Evolutionary conservation across 352 stramenopile genomes (phyloP).

Genomic region (Globisporangium perplexum): DNA sequence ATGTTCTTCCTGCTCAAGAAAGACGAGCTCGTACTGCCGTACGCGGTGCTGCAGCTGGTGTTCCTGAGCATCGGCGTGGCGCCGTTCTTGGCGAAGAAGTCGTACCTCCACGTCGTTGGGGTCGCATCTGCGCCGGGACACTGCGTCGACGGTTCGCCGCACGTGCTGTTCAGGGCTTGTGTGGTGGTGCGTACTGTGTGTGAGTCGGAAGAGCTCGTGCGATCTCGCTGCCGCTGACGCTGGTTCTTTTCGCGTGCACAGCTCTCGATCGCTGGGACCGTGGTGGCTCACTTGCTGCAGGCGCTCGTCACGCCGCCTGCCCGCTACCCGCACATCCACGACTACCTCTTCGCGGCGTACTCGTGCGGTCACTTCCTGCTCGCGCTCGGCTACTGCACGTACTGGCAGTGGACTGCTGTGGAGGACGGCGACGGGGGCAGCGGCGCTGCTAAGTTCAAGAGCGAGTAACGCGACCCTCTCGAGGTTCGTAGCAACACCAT

Average conservation of each 20-base stretch:
- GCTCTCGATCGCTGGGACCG: conserved; percentile 48
- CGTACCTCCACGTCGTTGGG: conserved; percentile 20
- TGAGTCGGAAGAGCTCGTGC: not conserved
- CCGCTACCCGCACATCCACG: conserved; percentile 78
- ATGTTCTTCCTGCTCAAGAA: conserved; percentile 87
- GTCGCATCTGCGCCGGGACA: conserved; percentile 28
- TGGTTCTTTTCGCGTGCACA: conserved; percentile 15
- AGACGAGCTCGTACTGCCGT: conserved; percentile 66
- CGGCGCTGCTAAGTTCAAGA: conserved; percentile 24
- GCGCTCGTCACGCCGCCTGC: conserved; percentile 32
- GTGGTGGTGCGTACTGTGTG: conserved; percentile 35
- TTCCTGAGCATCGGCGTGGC: conserved; percentile 43
- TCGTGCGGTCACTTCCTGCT: conserved; percentile 76
- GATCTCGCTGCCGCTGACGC: conserved; percentile 5
- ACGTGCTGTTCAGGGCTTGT: conserved; percentile 30
- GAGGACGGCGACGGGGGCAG: conserved; percentile 8
- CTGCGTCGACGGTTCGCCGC: conserved; percentile 25
- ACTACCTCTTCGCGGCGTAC: conserved; percentile 81
- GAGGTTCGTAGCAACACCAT: not conserved
- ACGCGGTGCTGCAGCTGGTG: conserved; percentile 51
- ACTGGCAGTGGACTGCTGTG: conserved; percentile 72
- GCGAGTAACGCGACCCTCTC: conserved; percentile 22
- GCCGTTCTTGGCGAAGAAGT: conserved; percentile 31
- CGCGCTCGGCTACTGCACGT: conserved; percentile 69
- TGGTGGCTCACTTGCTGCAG: conserved; percentile 54